Conservation (phyloP, 2,329 filamentous ascomycete species). For the Pezicula carpinea region DNA sequence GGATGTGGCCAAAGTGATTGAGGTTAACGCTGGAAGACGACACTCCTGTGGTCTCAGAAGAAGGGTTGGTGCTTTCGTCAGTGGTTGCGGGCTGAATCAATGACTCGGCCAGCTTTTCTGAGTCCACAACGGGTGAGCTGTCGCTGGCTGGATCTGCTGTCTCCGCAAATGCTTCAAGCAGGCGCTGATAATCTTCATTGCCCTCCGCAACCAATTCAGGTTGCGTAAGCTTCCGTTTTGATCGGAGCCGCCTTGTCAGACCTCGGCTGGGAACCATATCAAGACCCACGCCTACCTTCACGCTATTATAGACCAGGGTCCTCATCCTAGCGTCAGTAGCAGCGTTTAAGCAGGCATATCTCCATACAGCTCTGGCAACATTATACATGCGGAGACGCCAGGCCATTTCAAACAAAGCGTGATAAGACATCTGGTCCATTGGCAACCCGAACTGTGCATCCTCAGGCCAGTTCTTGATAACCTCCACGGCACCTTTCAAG, state of each 20-base stretch:
- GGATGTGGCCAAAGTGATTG: not conserved
- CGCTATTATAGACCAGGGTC: slow-evolving; percentile 9
- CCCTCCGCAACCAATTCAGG: not conserved
- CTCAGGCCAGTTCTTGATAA: slow-evolving; percentile 10
- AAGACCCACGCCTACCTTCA: slow-evolving; percentile 4
- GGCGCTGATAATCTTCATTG: not conserved
- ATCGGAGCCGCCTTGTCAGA: not conserved
- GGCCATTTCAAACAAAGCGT: slow-evolving; percentile 36
- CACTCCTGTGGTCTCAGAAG: not conserved
- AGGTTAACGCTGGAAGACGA: not conserved
- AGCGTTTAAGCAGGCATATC: slow-evolving; percentile 38
- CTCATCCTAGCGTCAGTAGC: slow-evolving; percentile 22
- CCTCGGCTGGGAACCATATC: not conserved
- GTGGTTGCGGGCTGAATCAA: not conserved
- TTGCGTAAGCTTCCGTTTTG: not conserved
- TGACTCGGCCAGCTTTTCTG: too few relatives aligned
- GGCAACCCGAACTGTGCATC: not conserved
- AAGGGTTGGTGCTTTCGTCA: not conserved
- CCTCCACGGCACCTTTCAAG: slow-evolving; percentile 12
- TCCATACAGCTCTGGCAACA: slow-evolving; percentile 40
- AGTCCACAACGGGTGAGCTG: too few relatives aligned
- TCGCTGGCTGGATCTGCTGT: too few relatives aligned
- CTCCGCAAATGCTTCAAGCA: not conserved
- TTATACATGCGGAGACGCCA: slow-evolving; percentile 34
- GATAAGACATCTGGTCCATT: slow-evolving; percentile 23